Conservation (phyloP, 176 grass and related monocot genomes). For the Calamus simplicifolius region DNA sequence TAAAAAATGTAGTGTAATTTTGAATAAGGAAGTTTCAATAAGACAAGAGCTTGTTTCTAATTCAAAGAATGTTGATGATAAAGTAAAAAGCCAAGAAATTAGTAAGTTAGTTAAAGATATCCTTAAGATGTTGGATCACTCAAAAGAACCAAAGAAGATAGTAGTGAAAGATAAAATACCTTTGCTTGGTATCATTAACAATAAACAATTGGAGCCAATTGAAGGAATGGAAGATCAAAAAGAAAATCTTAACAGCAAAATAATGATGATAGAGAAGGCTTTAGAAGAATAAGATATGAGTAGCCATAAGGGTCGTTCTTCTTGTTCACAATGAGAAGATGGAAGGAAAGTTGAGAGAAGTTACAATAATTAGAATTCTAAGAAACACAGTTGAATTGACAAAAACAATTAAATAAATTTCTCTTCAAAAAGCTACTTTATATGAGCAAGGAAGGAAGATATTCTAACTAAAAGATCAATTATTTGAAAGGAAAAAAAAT, state of each 20-base stretch:
- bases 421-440: no score
- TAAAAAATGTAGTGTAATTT: no score
- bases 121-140: conserved; percentile 21
- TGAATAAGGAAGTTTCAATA: conserved; percentile 2
- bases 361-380: no score
- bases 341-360: no score
- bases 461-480: no score
- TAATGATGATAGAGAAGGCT: conserved; percentile 34
- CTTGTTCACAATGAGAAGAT: conserved; percentile 54
- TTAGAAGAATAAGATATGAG: conserved; percentile 36
- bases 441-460: no score
- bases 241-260: conserved; percentile 41
- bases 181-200: conserved; percentile 21
- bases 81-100: conserved; percentile 6
- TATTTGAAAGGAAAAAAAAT: no score
- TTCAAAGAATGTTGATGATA: conserved; percentile 21
- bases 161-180: conserved; percentile 27
- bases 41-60: conserved; percentile 37
- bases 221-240: conserved; percentile 44
- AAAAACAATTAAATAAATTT: no score
- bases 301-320: conserved; percentile 27
- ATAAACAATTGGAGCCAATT: conserved; percentile 21
- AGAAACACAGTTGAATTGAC: no score
- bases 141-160: conserved; percentile 22
- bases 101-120: conserved; percentile 18